These are phyloP conservation scores for Colletotrichum spaethianum DNA, from an alignment of 2,329 filamentous ascomycete species.

Conservation along the genomic window DNA sequence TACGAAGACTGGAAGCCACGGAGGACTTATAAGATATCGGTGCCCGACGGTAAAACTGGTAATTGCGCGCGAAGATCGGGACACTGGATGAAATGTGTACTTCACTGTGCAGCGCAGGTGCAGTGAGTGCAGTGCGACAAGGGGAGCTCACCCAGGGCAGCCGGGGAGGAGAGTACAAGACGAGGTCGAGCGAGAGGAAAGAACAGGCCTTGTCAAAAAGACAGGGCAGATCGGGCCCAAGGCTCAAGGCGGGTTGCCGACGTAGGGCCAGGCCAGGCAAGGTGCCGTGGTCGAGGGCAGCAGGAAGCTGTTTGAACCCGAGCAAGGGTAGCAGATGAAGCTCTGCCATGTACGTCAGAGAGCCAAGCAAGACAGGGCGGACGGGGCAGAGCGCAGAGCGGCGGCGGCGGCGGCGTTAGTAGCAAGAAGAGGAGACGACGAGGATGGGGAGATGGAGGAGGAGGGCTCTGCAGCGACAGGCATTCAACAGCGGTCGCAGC, in stretches of 20 bases:
- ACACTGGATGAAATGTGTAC: conserved; percentile 35
- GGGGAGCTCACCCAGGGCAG: conserved; percentile 27
- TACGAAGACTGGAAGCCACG: conserved; percentile 6
- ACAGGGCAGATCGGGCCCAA: conserved; percentile 35
- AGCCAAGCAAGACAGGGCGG: conserved; percentile 38
- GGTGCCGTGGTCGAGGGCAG: conserved; percentile 37
- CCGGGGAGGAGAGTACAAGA: conserved; percentile 8
- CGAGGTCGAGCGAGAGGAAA: conserved; percentile 30
- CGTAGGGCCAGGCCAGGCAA: conserved; percentile 32
- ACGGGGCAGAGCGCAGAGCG: conserved; percentile 23
- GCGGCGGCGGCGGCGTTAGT: conserved; percentile 1
- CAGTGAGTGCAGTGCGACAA: conserved; percentile 3
- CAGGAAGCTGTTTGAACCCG: conserved; percentile 39
- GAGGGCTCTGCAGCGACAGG: conserved; percentile 2
- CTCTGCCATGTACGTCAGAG: conserved; percentile 40
- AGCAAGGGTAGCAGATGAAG: conserved; percentile 39
- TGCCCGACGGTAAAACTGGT: conserved; percentile 39
- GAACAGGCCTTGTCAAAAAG: conserved; percentile 31
- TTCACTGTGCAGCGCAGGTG: conserved; percentile 6
- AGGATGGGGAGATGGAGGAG: background rate
- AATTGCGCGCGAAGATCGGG: conserved; percentile 36
- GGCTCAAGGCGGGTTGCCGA: conserved; percentile 37
- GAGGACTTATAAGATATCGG: conserved; percentile 40
- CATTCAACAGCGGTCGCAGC: conserved; percentile 22
- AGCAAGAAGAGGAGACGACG: background rate